phyloP scores from a whole-genome alignment of 495 filamentous ascomycete species.

The Evernia prunastri region DNA sequence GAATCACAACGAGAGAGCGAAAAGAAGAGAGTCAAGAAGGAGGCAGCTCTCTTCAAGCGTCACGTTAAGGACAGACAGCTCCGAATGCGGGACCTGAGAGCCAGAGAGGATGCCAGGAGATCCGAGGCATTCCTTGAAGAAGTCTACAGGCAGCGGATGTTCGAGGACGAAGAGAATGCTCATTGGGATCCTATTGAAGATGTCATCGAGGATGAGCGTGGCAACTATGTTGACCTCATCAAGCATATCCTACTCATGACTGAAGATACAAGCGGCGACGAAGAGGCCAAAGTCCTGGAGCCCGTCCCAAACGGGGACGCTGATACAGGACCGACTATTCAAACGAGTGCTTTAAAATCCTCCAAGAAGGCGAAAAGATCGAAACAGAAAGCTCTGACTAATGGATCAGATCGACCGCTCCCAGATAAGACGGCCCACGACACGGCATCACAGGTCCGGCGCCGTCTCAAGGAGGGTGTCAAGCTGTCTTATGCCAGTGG shows the following conservation, averaged over 20 bases:
- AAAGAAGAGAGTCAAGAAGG: constrained; percentile 46
- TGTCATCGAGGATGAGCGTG: constrained; percentile 41
- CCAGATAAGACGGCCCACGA: constrained; percentile 39
- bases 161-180: constrained; percentile 31
- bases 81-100: constrained; percentile 31
- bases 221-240: constrained; percentile 38
- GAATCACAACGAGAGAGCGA: constrained; percentile 45
- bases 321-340: neutral
- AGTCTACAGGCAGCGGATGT: constrained; percentile 39
- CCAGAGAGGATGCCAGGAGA: constrained; percentile 38
- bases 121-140: constrained; percentile 43
- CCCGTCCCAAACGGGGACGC: constrained; percentile 10
- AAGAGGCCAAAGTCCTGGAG: constrained; percentile 17
- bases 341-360: constrained; percentile 25
- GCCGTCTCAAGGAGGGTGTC: constrained; percentile 37
- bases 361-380: constrained; percentile 38
- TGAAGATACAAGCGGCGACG: constrained; percentile 21
- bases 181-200: constrained; percentile 51
- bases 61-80: constrained; percentile 38
- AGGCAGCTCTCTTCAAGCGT: constrained; percentile 44
- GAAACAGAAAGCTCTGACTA: constrained; percentile 28
- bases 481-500: constrained; percentile 35
- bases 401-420: constrained; percentile 8
- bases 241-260: constrained; percentile 42
- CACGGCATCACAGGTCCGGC: constrained; percentile 35